These are phyloP conservation scores for Diaporthe batatas DNA, from an alignment of 2,329 filamentous ascomycete species.

Conservation along the genomic window DNA sequence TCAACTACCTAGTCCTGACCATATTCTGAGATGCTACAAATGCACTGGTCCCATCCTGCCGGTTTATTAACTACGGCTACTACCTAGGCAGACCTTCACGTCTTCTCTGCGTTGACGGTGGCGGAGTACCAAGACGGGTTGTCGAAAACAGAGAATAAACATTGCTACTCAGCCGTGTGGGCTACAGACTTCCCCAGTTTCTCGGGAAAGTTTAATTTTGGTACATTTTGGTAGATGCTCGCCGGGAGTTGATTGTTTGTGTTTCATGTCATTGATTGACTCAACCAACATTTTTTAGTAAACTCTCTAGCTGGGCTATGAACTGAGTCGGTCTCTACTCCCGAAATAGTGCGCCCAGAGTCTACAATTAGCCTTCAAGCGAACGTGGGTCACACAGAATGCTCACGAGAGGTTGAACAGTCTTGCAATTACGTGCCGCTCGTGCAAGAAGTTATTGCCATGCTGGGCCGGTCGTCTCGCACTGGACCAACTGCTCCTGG, in stretches of 20 bases:
- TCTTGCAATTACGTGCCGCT: background rate
- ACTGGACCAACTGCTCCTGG: background rate
- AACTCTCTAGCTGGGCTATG: conserved; percentile 8
- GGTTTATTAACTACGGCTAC: background rate
- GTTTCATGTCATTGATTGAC: conserved; percentile 10
- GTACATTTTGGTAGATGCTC: conserved; percentile 2
- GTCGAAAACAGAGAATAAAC: background rate
- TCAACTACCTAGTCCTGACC: too few relatives aligned
- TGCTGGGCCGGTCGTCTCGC: too few relatives aligned
- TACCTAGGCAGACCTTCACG: background rate
- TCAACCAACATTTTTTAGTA: background rate
- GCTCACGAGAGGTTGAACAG: background rate
- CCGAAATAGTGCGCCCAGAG: conserved; percentile 1
- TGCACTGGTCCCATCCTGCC: background rate
- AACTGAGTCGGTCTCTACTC: conserved; percentile 12
- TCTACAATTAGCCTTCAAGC: background rate
- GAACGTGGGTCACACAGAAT: background rate
- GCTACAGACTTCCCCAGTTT: background rate
- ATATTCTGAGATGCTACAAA: background rate
- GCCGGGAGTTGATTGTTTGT: conserved; percentile 12
- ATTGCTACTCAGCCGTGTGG: too few relatives aligned
- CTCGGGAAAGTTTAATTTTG: conserved; percentile 17
- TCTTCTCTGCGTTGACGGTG: background rate
- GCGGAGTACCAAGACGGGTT: background rate
- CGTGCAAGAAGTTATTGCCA: too few relatives aligned